Evolutionary conservation across 1,139 yeast species (phyloP).

Genomic region (Candida labiduridarum): DNA sequence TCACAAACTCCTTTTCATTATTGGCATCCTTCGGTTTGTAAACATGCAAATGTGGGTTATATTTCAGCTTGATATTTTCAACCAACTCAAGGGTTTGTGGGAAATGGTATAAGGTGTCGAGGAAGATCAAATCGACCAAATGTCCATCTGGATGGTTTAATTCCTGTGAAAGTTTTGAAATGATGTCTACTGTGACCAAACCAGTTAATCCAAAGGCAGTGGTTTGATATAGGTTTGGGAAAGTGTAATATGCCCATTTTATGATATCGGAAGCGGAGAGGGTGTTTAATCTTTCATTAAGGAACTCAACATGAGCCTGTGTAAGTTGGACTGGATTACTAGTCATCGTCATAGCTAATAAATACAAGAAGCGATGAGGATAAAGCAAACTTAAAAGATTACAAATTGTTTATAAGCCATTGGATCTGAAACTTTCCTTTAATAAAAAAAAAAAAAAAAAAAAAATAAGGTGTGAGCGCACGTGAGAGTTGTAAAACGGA

Average conservation of each 20-base stretch:
- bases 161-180: constrained; percentile 52
- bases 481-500: constrained; percentile 1
- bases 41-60: constrained; percentile 57
- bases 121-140: constrained; percentile 75
- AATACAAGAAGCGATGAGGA: background rate
- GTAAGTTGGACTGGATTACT: constrained; percentile 21
- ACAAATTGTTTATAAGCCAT: background rate
- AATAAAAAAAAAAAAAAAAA: background rate
- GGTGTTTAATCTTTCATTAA: constrained; percentile 61
- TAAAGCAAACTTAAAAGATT: background rate
- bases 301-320: constrained; percentile 54
- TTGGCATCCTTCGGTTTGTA: constrained; percentile 64
- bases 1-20: constrained; percentile 66
- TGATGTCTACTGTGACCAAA: constrained; percentile 80
- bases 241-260: constrained; percentile 78
- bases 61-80: constrained; percentile 54
- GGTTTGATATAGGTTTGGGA: constrained; percentile 84
- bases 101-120: constrained; percentile 91
- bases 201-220: constrained; percentile 97
- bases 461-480: constrained; percentile 2
- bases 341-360: background rate
- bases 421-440: background rate
- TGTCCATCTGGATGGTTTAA: constrained; percentile 22
- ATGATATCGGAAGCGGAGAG: constrained; percentile 72
- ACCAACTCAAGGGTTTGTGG: constrained; percentile 88